Base-by-base conservation (phyloP, 1,284 basidiomycete genomes). In the Cryptococcus neoformans region DNA sequence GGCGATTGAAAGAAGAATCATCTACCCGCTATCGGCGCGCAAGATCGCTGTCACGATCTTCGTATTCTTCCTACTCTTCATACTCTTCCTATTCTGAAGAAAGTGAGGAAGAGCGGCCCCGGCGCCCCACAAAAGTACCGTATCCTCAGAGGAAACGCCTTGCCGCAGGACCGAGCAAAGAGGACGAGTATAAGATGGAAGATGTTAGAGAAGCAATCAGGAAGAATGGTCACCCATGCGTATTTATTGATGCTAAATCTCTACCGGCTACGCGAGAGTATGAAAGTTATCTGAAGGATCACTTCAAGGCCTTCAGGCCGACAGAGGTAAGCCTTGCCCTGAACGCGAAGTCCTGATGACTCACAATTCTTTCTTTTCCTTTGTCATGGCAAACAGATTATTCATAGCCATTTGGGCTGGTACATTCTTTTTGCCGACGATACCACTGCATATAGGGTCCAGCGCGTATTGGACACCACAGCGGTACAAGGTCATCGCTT, bases 291-390 rank as follows among this genome's bases (percentile, higher is more conserved):
- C 55, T 78, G 28, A 58, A 57, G 41, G 72, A 71, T 42, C 73
- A 76, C 59, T 76, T 78, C 59, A 70, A 68, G 50, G 58, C 63
- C 17, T 76, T 73, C 62, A 73, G 72, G 56, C 74, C 74, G n/a
- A 46, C 63, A 28, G 49, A 67, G 51, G 69, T 67, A 53, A 60
- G 68, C 60, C 17, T 8, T 36, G 6, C 47, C 12, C 1, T 5
- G 34, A 4, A 34, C 47, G 16, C n/a, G 28, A 11, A 4, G 11
- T 5, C 4, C 9, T 36, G 9, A 35, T n/a, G 9, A 16, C 47
- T 48, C n/a, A 48, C 28, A 36, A 14, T 14, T 14, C 9, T 48
- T 35, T 47, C n/a, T 21, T 21, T 21, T 21, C 21, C 21, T 21
- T 21, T 21, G 21, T 21, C 21, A 21, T 21, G 21, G 21, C 21